These are phyloP conservation scores for Yarrowia deformans DNA, from an alignment of 805 yeast species.

Conservation along the genomic window DNA sequence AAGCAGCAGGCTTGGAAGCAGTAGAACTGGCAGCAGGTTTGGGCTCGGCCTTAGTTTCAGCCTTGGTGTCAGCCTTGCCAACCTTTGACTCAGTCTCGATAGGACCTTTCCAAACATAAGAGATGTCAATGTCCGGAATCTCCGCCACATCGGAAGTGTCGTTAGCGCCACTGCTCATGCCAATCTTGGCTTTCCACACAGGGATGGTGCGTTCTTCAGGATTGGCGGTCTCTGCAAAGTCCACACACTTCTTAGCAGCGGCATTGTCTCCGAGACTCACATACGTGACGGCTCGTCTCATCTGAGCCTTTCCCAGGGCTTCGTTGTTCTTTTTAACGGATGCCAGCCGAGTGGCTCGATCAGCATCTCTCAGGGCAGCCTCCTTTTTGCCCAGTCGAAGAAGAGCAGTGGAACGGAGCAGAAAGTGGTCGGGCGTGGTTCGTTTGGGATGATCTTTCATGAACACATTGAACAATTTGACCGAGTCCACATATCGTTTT, in stretches of 20 bases:
- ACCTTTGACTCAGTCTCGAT: not conserved
- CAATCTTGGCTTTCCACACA: constrained; percentile 44
- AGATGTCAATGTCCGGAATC: constrained; percentile 23
- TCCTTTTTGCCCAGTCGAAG: constrained; percentile 41
- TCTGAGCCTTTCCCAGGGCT: constrained; percentile 47
- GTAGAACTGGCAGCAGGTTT: not conserved
- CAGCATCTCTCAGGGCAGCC: constrained; percentile 45
- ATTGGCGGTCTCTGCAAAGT: constrained; percentile 43
- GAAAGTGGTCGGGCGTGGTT: constrained; percentile 39
- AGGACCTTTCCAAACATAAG: constrained; percentile 20
- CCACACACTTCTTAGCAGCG: constrained; percentile 46
- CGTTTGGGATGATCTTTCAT: constrained; percentile 39
- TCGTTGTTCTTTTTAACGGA: constrained; percentile 25
- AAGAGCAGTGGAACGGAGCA: constrained; percentile 43
- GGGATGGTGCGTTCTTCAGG: constrained; percentile 41
- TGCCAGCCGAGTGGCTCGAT: constrained; percentile 42
- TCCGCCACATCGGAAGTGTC: not conserved
- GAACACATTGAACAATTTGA: constrained; percentile 26
- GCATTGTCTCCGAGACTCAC: constrained; percentile 44
- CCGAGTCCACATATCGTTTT: constrained; percentile 41
- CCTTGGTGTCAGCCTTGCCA: not conserved
- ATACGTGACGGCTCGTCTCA: constrained; percentile 49
- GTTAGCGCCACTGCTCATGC: not conserved
- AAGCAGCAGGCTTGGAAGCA: not conserved
- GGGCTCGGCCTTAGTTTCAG: not conserved